phyloP scores from a whole-genome alignment of 257 asterid genomes.

The Handroanthus guayacan region DNA sequence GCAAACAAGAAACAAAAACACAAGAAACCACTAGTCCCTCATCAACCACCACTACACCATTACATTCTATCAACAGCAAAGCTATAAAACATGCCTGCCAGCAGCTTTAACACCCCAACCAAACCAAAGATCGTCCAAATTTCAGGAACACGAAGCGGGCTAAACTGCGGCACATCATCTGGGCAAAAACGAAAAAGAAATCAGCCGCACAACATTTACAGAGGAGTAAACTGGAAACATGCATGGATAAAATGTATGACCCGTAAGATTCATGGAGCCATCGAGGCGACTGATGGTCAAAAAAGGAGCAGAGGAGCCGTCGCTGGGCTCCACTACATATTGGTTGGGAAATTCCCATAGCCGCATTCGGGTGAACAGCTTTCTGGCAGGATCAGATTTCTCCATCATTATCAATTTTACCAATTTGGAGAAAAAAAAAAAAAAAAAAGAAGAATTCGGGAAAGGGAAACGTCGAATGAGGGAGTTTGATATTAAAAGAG shows the following conservation, averaged over 20 bases:
- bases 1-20: neutral
- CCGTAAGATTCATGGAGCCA: conserved; percentile 67
- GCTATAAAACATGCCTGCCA: conserved; percentile 60
- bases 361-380: conserved; percentile 78
- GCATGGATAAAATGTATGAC: conserved; percentile 39
- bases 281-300: conserved; percentile 66
- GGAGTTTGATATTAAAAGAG: neutral
- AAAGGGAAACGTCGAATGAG: neutral
- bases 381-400: conserved; percentile 73
- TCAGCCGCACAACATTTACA: neutral
- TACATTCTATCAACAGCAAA: neutral
- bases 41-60: neutral
- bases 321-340: conserved; percentile 83
- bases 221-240: neutral
- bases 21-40: neutral
- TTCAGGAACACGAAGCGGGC: conserved; percentile 67
- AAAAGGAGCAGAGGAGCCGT: conserved; percentile 76
- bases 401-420: conserved; percentile 67
- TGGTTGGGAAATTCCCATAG: conserved; percentile 93
- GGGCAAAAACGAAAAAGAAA: conserved; percentile 8
- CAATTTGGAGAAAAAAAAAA: neutral
- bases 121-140: conserved; percentile 78
- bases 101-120: conserved; percentile 79
- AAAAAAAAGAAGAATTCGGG: neutral
- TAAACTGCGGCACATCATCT: conserved; percentile 73